Base-by-base conservation (phyloP, 306 rosid genomes). In the Rosa multiflora region DNA sequence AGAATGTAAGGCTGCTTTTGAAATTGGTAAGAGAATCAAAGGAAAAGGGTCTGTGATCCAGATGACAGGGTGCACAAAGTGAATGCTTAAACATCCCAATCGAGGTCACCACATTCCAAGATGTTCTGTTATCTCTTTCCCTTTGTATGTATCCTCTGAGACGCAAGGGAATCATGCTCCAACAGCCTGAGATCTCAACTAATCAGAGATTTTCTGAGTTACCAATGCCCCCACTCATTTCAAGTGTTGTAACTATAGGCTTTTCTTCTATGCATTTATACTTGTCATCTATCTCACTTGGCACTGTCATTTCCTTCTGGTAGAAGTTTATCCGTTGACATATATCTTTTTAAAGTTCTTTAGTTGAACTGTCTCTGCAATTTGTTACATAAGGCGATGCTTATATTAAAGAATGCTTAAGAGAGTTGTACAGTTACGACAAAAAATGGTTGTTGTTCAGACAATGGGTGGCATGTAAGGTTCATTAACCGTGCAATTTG, bases 251-350 rank as follows among this genome's bases (percentile, higher is more conserved):
- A 58, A 40, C 76, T 75, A 47, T 61, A 64, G 37, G 63, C 79
- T 62, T 70, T 53, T 76, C 84, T 82, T 81, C 79, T 83, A 74
- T 81, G 81, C 47, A 20, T 75, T 82, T 66, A 63, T 76, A 64
- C 49, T 52, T 81, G 74, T 14, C 35, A 39, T 44, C 62, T 77
- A 4, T 20, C 58, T 13, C 42, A 23, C 78, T 52, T 74, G 67
- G 42, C 55, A 21, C 62, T 26, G 23, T 48, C 44, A 44, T 78
- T 77, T 58, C 58, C 79, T 66, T 72, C 71, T 13, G 39, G 49
- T 71, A 70, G 40, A 78, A 75, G 74, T 63, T 48, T 8, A 39
- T 13, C 69, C 23, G 55, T 47, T 73, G 75, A 20, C 77, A 64
- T 15, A 59, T 66, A 59, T 66, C 43, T 18, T 35, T 13, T 15